Base-by-base conservation (phyloP, 345 rosid genomes). In the Firmiana major region DNA sequence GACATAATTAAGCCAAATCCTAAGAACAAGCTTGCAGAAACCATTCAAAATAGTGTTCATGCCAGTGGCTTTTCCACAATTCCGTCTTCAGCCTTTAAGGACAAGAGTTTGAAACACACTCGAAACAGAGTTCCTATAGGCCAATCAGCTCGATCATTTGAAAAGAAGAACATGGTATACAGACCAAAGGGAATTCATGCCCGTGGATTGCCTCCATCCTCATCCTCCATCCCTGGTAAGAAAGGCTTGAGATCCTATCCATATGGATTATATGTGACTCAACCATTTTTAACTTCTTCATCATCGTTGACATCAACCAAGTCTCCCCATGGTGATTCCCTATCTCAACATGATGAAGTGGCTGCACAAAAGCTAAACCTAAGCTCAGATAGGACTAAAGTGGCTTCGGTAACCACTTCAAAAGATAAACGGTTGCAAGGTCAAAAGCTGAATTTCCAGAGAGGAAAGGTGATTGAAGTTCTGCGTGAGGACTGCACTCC, bases 391-490 rank as follows among this genome's bases (percentile, higher is more conserved):
- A 85, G 73, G 70, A 78, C 84, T 75, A 79, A 69, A 79, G 83
- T 36, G 40, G 86, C 28, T 22, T 86, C 64, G 69, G 69, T 71
- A 55, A 74, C 53, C 58, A 78, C 51, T 63, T 73, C 72, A 58
- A 84, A 79, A 55, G 75, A 81, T 7, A 81, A 79, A 57, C 74
- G 75, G 54, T 60, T 36, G 60, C 72, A 24, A 26, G 53, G 78
- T 64, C 68, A 64, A 65, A 80, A 80, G 73, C 46, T 84, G 65
- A 83, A 68, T 55, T 91, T 89, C 80, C 87, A 81, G 84, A 89
- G 83, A 81, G 91, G 91, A 70, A 93, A 83, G 83, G 77, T 82
- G 77, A 75, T 91, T 73, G 93, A 88, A 0, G 79, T 86, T 11
- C 40, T 84, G 38, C 3, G 9, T 4, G 90, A 88, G 71, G 77